Base-by-base conservation (phyloP, 2,329 filamentous ascomycete genomes). In the Trichoderma endophyticum region DNA sequence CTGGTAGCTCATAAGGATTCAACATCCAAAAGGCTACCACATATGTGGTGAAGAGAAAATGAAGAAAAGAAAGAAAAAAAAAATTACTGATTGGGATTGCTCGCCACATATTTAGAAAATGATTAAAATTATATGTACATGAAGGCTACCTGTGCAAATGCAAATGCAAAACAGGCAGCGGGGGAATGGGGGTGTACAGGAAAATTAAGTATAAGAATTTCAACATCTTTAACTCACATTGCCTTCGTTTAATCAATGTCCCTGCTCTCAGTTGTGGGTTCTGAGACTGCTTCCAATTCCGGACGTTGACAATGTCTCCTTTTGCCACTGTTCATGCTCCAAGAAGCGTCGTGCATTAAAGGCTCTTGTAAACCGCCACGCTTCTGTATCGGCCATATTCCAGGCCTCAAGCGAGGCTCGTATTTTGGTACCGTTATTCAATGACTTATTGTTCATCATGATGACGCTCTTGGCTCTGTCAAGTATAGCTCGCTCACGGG, bases 331-430 rank as follows among this genome's bases (percentile, higher is more conserved):
- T 75, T 84, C 79, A 71, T 91, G 83, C 83, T 94, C 92, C 60
- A 91, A 84, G 30, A 85, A 82, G 56, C 87, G 83, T 48, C 92
- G 83, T 21, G 91, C 91, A 65, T 90, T 82, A 74, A 88, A 93
- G 0, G 92, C 92, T 48, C 90, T 84, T 6, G 90, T 86, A 77
- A 95, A 95, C 77, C 88, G 89, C 92, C 92, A 95, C 1, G 90
- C 89, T 81, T 95, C 92, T 1, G 90, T 91, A 77, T 95, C 93
- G 0, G 89, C 91, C 74, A 94, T 79, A 78, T 89, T 90, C 89
- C 89, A 91, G 12, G 88, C 87, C 78, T 91, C 89, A n/a, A 89
- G 82, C 6, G 87, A 88, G 26, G 84, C 81, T 7, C 85, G 84
- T n/a, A 89, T 74, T 63, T 81, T 81, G 5, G 85, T 79, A 61